Evolutionary conservation across 2,329 filamentous ascomycete genomes (phyloP), one percentile per base, ranked within the genome.

Genomic region (Calonectria leucothoes): DNA sequence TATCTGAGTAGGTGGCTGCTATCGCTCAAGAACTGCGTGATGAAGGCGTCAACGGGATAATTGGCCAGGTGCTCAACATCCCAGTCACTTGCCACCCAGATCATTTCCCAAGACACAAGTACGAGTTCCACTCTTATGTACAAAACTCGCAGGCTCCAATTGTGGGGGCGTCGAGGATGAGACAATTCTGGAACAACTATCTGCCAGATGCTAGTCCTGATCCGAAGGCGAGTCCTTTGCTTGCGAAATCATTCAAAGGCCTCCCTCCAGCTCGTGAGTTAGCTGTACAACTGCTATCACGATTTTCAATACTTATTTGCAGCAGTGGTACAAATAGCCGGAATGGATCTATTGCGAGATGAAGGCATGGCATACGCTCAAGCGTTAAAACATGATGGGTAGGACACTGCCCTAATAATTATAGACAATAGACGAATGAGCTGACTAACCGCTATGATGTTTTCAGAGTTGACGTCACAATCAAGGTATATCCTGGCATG

Each of bases 71-170:
- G 4, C 70, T 72, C 25, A 72, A 72, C 17, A 72, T 72, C 33
- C 70, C 70, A 3, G 70, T 72, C 4, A 72, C 70, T 6, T 72
- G 70, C 15, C 70, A 72, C 17, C 70, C 70, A 39, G 57, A 69
- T 20, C 70, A 72, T 23, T 72, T 72, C 31, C 70, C 70, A 12
- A 51, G 3, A 12, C 11, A 23, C 1, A 66, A 69, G 33, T 65
- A 72, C 39, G 59, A 66, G 23, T 45, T 48, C 31, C 11, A 48
- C 2, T 72, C 70, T 4, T 72, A 69, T 15, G 29, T 23, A 17
- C 48, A 69, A 31, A 72, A 72, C 29, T 49, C 35, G 10, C 5
- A 51, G 7, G 49, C 59, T 4, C 70, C 70, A 3, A 72, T 72
- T 37, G 70, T 72, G 1, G 23, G 37, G 20, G 59, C 49, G 17